Base-by-base conservation (phyloP, 441 rosid genomes). In the Eruca vesicaria region DNA sequence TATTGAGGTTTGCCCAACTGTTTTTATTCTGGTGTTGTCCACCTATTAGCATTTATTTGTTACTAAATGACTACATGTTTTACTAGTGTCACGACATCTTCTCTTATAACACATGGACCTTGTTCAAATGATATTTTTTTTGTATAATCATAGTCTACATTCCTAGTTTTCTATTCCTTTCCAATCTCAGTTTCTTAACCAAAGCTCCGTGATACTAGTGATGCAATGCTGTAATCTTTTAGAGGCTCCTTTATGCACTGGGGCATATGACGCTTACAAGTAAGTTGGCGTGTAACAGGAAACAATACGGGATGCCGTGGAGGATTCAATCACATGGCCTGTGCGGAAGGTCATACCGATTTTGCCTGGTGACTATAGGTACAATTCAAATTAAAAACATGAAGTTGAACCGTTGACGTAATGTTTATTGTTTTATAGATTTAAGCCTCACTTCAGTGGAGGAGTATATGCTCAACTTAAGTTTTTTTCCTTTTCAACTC, bases 271-370 rank as follows among this genome's bases (percentile, higher is more conserved):
- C 29, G 35, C 71, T 71, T 35, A 77, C 73, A 10, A n/a, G 43
- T 57, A 68, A 48, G 71, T 82, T 79, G 57, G 18, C 62, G 18
- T 80, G 38, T 80, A 64, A 72, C 84, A 96, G 99, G 97, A 85
- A 80, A 93, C 97, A 15, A 92, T 96, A 77, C 73, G 81, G 62
- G 90, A 95, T 87, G 96, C 98, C 11, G 60, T 94, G 69, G 98
- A 94, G 82, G 99, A 93, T 84, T 86, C 97, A 26, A 83, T 92
- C 63, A 94, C 91, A 66, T 96, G 98, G 99, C 99, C 99, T 67
- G 97, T 96, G 61, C 83, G 99, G 78, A 92, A 96, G 84, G 84
- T 93, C 79, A 76, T 90, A 48, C 87, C 92, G 35, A 93, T 96
- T 79, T 71, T 92, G 76, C 97, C 98, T 68, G 99, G 98, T 55